Conservation (phyloP, 23 red algal species). For the Gracilaria domingensis region DNA sequence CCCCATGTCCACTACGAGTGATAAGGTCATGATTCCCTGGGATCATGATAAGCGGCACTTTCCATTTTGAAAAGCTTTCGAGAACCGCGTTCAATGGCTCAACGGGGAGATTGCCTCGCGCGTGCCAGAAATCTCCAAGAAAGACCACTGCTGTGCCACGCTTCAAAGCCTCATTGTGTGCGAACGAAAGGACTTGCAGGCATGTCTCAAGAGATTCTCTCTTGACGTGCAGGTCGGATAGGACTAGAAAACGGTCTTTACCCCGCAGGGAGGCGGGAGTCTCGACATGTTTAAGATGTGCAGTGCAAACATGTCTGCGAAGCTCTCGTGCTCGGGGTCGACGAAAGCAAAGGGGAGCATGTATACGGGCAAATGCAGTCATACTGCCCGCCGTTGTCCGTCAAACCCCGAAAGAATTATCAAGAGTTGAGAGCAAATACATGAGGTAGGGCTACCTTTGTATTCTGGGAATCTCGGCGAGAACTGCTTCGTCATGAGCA, state of each 20-base stretch:
- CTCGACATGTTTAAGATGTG: slow-evolving; percentile 30
- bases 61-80: slow-evolving; percentile 51
- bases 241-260: slow-evolving; percentile 65
- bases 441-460: no score
- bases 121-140: slow-evolving; percentile 93
- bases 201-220: slow-evolving; percentile 64
- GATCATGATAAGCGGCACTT: slow-evolving; percentile 79
- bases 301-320: slow-evolving; percentile 14
- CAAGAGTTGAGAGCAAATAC: no score
- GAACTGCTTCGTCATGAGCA: neutral
- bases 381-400: neutral
- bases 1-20: slow-evolving; percentile 71
- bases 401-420: neutral
- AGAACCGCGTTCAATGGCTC: slow-evolving; percentile 77
- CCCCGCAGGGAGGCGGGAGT: slow-evolving; percentile 34
- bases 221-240: slow-evolving; percentile 88
- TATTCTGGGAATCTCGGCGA: no score
- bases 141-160: slow-evolving; percentile 80
- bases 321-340: neutral
- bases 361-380: slow-evolving; percentile 19
- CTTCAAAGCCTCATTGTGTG: slow-evolving; percentile 60
- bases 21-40: slow-evolving; percentile 93
- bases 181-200: slow-evolving; percentile 63
- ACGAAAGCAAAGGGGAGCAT: slow-evolving; percentile 10
- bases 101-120: slow-evolving; percentile 78